Percentiles rank a stretch among this genome's conserved stretches.
Evolutionary conservation across 31 red algal genomes (phyloP).

Genomic region (Asparagopsis taxiformis): DNA sequence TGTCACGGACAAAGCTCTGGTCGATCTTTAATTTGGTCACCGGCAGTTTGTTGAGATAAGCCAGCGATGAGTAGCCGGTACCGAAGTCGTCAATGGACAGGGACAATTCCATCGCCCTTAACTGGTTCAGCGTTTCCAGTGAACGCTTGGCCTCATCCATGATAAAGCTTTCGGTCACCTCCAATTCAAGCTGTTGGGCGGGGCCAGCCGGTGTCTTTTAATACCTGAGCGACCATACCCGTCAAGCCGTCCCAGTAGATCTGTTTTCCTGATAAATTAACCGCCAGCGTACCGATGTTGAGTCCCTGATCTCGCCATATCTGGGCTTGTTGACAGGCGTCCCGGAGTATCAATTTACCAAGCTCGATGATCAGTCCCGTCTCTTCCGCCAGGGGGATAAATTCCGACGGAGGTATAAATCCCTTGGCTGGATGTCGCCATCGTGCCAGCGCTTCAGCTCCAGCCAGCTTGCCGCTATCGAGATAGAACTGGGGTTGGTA

Average conservation of each 20-base stretch:
- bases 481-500: background rate
- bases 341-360: too few species aligned
- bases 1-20: background rate
- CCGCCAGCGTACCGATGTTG: too few species aligned
- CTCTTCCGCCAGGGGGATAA: too few species aligned
- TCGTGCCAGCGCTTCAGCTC: background rate
- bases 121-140: background rate
- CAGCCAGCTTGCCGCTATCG: background rate
- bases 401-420: too few species aligned
- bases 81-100: slow-evolving; percentile 9
- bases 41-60: background rate
- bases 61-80: background rate
- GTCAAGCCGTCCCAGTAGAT: background rate
- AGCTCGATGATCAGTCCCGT: too few species aligned
- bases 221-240: background rate
- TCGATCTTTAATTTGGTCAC: background rate
- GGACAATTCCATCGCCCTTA: background rate
- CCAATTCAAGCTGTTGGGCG: background rate
- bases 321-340: too few species aligned
- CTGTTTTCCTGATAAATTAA: slow-evolving; percentile 1
- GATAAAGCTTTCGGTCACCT: background rate
- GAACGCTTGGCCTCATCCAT: background rate
- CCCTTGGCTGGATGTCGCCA: slow-evolving; percentile 5
- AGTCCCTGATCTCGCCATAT: too few species aligned
- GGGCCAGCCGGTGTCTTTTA: background rate